Evolutionary conservation across 2,329 filamentous ascomycete species (phyloP).

Genomic region (Onygenales sp.): DNA sequence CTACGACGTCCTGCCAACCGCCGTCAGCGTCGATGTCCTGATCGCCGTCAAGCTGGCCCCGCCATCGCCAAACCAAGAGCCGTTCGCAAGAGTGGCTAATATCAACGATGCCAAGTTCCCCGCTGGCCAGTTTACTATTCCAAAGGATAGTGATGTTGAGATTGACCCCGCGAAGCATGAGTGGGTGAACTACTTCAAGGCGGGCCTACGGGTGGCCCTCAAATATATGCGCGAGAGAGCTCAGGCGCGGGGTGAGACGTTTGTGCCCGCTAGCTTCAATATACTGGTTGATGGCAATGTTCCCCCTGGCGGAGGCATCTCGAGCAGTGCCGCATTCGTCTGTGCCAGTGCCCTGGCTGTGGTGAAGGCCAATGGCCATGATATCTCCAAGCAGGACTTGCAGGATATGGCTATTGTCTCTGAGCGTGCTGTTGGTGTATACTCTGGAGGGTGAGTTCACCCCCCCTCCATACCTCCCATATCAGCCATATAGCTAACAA

Average conservation of each 20-base stretch:
- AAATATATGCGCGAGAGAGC: conserved; percentile 58
- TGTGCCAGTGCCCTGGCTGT: conserved; percentile 83
- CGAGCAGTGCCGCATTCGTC: conserved; percentile 88
- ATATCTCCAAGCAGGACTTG: conserved; percentile 82
- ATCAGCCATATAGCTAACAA: conserved; percentile 15
- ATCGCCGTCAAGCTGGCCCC: conserved; percentile 60
- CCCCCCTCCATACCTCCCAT: not conserved
- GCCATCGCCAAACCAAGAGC: conserved; percentile 30
- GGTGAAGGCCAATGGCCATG: conserved; percentile 72
- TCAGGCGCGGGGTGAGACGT: conserved; percentile 46
- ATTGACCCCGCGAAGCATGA: conserved; percentile 81
- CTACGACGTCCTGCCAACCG: conserved; percentile 92
- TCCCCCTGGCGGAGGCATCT: conserved; percentile 82
- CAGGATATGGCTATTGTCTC: conserved; percentile 91
- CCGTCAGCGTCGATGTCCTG: conserved; percentile 82
- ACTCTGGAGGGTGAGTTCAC: conserved; percentile 70
- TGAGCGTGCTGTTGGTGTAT: conserved; percentile 88
- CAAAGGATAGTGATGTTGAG: conserved; percentile 51
- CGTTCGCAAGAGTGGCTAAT: conserved; percentile 71
- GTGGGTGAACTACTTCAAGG: conserved; percentile 99
- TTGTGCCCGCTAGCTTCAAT: conserved; percentile 68
- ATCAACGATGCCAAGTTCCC: conserved; percentile 67
- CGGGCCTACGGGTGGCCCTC: conserved; percentile 73
- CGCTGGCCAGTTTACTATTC: conserved; percentile 62
- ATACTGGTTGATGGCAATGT: conserved; percentile 87